Evolutionary conservation across 2,329 filamentous ascomycete genomes (phyloP).

Genomic region (Cercospora berteroae): DNA sequence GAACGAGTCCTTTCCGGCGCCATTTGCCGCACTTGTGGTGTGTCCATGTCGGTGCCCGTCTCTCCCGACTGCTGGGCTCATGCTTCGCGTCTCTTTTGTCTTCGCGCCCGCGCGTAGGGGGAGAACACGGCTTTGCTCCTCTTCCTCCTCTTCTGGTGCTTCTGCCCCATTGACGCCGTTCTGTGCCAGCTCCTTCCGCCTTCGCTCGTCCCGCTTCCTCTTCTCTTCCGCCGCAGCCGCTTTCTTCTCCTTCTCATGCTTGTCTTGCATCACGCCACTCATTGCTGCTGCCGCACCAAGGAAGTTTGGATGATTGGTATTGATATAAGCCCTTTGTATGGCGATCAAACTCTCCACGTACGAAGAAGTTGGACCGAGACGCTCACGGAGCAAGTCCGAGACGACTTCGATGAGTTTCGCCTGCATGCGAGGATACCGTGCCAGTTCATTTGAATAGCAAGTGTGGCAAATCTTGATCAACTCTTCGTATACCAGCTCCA

Average conservation of each 20-base stretch:
- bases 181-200: slow-evolving; percentile 68
- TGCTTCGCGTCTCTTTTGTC: slow-evolving; percentile 65
- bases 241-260: slow-evolving; percentile 90
- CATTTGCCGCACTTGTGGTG: slow-evolving; percentile 23
- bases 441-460: slow-evolving; percentile 90
- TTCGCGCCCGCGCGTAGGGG: slow-evolving; percentile 51
- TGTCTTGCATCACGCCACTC: slow-evolving; percentile 92
- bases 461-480: slow-evolving; percentile 99
- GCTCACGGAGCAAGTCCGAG: slow-evolving; percentile 88
- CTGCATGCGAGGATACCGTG: slow-evolving; percentile 86
- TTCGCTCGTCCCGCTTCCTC: slow-evolving; percentile 77
- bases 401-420: slow-evolving; percentile 98
- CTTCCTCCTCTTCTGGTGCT: slow-evolving; percentile 63
- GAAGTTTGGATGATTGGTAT: slow-evolving; percentile 99
- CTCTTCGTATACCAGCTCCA: slow-evolving; percentile 97
- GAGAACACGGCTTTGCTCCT: slow-evolving; percentile 47
- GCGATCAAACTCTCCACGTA: slow-evolving; percentile 97
- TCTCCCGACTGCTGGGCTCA: slow-evolving; percentile 73
- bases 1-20: slow-evolving; percentile 80
- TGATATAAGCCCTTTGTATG: slow-evolving; percentile 97
- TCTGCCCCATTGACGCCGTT: slow-evolving; percentile 72
- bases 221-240: slow-evolving; percentile 76
- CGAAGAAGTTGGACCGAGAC: slow-evolving; percentile 79
- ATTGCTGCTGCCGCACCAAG: slow-evolving; percentile 94
- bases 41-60: slow-evolving; percentile 37